Conservation (phyloP, 768 basidiomycete species). For the Lactarius trivialis region DNA sequence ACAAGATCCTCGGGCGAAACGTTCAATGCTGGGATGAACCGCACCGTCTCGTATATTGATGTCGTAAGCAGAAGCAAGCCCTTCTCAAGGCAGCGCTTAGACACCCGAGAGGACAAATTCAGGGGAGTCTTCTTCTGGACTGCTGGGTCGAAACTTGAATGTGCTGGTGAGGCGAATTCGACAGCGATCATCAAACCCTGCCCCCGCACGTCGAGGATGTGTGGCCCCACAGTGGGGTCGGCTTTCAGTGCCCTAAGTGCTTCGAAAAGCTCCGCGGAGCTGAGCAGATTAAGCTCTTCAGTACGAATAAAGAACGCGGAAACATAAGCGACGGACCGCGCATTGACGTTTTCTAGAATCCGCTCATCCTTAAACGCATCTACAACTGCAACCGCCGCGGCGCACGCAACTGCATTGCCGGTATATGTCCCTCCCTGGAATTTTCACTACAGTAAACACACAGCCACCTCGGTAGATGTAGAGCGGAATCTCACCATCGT, state of each 20-base stretch:
- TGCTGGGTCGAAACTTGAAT: conserved; percentile 44
- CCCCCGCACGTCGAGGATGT: conserved; percentile 84
- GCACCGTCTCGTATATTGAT: conserved; percentile 77
- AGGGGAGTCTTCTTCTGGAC: conserved; percentile 34
- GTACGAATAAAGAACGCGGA: background rate
- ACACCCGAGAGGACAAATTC: conserved; percentile 61
- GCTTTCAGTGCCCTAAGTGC: conserved; percentile 50
- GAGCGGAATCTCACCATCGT: conserved; percentile 48
- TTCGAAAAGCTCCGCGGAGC: conserved; percentile 66
- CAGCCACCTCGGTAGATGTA: background rate
- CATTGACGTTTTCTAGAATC: conserved; percentile 73
- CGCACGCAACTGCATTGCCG: conserved; percentile 88
- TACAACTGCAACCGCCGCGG: conserved; percentile 78
- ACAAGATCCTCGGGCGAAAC: conserved; percentile 67
- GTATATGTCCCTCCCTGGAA: conserved; percentile 80
- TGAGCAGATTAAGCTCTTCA: conserved; percentile 24
- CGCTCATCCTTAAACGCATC: conserved; percentile 75
- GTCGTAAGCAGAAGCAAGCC: conserved; percentile 87
- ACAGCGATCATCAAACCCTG: conserved; percentile 84
- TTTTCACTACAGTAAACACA: background rate
- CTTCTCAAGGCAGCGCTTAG: conserved; percentile 77
- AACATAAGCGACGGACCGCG: conserved; percentile 41
- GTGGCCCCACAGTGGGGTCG: conserved; percentile 43
- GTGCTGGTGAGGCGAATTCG: conserved; percentile 64
- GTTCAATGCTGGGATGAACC: conserved; percentile 92